These are phyloP conservation scores for Phoma sp. DNA, from an alignment of 2,329 filamentous ascomycete species.

Conservation along the genomic window DNA sequence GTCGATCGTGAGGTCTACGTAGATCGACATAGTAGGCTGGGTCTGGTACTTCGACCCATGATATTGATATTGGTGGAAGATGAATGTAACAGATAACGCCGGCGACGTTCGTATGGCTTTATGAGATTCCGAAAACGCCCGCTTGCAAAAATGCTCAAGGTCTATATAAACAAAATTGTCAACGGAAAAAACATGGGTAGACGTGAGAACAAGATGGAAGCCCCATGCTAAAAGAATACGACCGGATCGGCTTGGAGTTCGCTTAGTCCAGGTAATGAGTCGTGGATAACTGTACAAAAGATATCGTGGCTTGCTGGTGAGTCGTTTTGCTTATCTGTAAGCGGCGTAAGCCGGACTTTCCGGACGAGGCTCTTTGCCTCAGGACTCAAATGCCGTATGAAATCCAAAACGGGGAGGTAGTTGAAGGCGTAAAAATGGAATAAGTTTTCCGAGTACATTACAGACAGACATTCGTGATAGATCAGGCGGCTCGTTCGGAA, in stretches of 20 bases:
- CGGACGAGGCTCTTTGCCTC: conserved; percentile 47
- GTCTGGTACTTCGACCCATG: background rate
- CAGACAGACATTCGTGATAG: conserved; percentile 48
- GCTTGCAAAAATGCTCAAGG: conserved; percentile 11
- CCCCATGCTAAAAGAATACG: conserved; percentile 39
- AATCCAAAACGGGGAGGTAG: conserved; percentile 49
- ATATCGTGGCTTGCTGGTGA: conserved; percentile 43
- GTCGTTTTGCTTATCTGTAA: conserved; percentile 46
- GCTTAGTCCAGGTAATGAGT: conserved; percentile 45
- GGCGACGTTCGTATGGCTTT: background rate
- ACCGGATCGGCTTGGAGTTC: conserved; percentile 47
- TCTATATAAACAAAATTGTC: conserved; percentile 1
- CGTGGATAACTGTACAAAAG: conserved; percentile 50
- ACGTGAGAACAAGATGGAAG: background rate
- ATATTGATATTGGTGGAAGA: background rate
- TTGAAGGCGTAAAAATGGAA: conserved; percentile 51
- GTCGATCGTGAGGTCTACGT: conserved; percentile 1
- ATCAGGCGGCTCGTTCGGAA: conserved; percentile 47
- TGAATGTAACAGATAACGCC: background rate
- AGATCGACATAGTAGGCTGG: background rate
- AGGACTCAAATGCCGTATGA: conserved; percentile 47
- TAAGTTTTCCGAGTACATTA: conserved; percentile 49
- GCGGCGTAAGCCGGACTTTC: conserved; percentile 46
- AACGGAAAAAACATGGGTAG: background rate
- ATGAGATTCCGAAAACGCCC: conserved; percentile 3